Base-by-base conservation (phyloP, 2,329 filamentous ascomycete species). In the Whalleya microplaca region DNA sequence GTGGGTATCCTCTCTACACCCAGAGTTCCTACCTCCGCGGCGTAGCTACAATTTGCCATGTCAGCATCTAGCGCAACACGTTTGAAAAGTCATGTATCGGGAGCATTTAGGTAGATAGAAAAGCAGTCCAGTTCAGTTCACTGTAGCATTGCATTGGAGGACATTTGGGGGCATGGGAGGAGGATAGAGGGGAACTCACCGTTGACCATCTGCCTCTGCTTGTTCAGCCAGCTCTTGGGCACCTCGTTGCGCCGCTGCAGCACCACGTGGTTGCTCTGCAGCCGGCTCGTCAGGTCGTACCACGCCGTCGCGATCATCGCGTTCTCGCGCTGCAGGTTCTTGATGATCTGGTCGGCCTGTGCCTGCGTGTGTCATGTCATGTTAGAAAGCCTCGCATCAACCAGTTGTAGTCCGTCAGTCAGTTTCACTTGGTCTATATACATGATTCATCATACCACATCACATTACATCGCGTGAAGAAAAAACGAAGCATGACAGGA, bases 181-280 rank as follows among this genome's bases (percentile, higher is more conserved):
- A 47, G 37, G 21, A 48, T 23, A 40, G 27, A 41, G 14, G 43
- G 5, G 29, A n/a, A 65, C 76, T 66, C 52, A 84, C 80, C 80
- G 72, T 87, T 87, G 64, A 89, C 84, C 78, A 87, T 80, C 70
- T 86, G 84, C 70, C 91, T 84, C 80, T 95, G 91, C 78, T 90
- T 92, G 68, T 90, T 90, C 66, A 96, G 76, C 90, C 90, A 96
- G 75, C 90, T 93, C 74, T 86, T 88, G 14, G 90, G 89, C 64
- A 84, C 83, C 66, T 94, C 90, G 65, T 85, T 85, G 64, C 89
- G 82, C 63, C 91, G 80, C 69, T 92, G 89, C 60, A 96, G 75
- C 52, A 91, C 85, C 42, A 94, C 88, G 60, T 90, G 90, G 71
- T 93, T 94, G 76, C 89, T 92, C 75, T 95, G 91, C 64, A 96